Conservation (phyloP, 495 filamentous ascomycete species). For the Beverwykella pulmonaria region DNA sequence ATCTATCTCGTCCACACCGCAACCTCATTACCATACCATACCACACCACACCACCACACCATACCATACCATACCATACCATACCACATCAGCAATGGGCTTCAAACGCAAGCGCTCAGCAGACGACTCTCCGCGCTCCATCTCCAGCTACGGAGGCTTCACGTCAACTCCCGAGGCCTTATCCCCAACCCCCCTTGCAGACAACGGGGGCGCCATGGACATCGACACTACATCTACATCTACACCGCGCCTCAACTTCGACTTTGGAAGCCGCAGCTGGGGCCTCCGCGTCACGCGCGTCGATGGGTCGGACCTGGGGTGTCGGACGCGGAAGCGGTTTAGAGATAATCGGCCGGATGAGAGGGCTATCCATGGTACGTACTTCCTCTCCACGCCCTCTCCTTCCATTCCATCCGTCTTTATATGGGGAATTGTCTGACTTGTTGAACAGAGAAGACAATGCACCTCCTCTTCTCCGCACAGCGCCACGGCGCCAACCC, state of each 20-base stretch:
- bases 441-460: constrained; percentile 40
- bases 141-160: constrained; percentile 33
- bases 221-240: constrained; percentile 9
- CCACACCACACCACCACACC: neutral
- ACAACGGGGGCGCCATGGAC: constrained; percentile 28
- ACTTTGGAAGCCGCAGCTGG: constrained; percentile 18
- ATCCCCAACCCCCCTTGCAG: constrained; percentile 30
- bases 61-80: neutral
- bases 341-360: constrained; percentile 47
- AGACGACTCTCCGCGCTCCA: constrained; percentile 39
- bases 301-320: constrained; percentile 19
- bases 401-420: neutral
- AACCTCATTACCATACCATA: neutral
- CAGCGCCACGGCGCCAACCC: constrained; percentile 41
- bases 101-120: constrained; percentile 48
- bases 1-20: neutral
- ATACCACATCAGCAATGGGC: constrained; percentile 34
- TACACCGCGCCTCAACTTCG: constrained; percentile 2
- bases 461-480: constrained; percentile 44
- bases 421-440: neutral
- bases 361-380: constrained; percentile 42
- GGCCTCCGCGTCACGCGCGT: constrained; percentile 13
- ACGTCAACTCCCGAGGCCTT: constrained; percentile 28
- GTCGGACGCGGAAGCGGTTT: constrained; percentile 44
- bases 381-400: neutral